Evolutionary conservation across 2,329 filamentous ascomycete species (phyloP).

Genomic region (Akanthomyces dipterigenus): DNA sequence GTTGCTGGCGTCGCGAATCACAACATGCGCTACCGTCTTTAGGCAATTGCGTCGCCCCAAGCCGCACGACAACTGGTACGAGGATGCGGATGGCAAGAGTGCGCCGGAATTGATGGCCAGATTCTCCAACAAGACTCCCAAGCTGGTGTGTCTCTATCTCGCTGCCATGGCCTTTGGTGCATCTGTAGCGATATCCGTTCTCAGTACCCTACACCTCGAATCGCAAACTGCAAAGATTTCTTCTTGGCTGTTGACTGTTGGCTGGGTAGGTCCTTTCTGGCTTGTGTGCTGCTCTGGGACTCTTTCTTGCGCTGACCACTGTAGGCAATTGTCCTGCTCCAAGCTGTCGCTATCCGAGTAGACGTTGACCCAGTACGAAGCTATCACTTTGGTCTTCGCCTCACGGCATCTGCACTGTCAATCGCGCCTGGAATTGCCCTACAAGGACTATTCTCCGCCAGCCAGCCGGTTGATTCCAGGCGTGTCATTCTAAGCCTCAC

Average conservation of each 20-base stretch:
- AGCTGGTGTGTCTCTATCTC: constrained; percentile 45
- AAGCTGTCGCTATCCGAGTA: constrained; percentile 42
- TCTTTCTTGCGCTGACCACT: not conserved
- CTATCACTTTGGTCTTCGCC: constrained; percentile 47
- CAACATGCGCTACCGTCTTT: not conserved
- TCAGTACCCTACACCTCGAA: constrained; percentile 37
- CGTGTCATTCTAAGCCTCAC: constrained; percentile 18
- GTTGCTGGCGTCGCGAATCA: constrained; percentile 27
- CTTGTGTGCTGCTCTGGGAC: no score
- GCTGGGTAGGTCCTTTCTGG: constrained; percentile 60
- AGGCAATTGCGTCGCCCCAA: not conserved
- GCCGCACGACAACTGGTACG: constrained; percentile 46
- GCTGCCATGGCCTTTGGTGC: constrained; percentile 45
- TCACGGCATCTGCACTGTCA: constrained; percentile 40
- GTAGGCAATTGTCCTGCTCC: constrained; percentile 45
- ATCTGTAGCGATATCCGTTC: constrained; percentile 49
- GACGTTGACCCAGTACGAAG: constrained; percentile 42
- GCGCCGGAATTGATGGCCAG: constrained; percentile 54
- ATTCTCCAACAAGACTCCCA: constrained; percentile 56
- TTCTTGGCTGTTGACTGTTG: constrained; percentile 52
- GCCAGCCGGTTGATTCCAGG: not conserved
- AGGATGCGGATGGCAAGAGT: constrained; percentile 63
- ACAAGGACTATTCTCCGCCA: constrained; percentile 27
- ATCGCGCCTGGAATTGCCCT: constrained; percentile 40
- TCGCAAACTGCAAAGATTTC: constrained; percentile 37